These are phyloP conservation scores for Henningerozyma blattae DNA, from an alignment of 805 yeast genomes.

Conservation along the genomic window DNA sequence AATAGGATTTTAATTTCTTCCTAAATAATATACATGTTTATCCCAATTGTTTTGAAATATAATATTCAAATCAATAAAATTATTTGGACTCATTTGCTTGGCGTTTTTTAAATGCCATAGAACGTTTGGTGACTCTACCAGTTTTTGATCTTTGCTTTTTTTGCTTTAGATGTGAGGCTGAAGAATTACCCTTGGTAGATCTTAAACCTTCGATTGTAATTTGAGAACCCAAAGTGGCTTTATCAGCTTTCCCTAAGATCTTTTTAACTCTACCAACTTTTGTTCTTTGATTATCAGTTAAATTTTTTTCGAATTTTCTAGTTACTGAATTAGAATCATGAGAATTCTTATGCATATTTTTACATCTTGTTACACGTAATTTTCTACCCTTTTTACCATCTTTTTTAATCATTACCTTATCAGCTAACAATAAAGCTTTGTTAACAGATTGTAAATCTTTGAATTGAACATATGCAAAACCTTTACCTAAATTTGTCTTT, in stretches of 20 bases:
- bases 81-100: background rate
- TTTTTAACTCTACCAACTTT: constrained; percentile 69
- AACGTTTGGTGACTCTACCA: constrained; percentile 36
- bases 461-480: constrained; percentile 93
- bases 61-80: no score
- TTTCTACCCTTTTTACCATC: constrained; percentile 37
- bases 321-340: constrained; percentile 9
- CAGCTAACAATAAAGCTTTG: constrained; percentile 70
- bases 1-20: no score
- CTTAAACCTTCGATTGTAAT: constrained; percentile 61
- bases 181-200: constrained; percentile 53
- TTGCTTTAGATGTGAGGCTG: constrained; percentile 47
- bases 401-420: constrained; percentile 37
- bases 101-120: constrained; percentile 29
- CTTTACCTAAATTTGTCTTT: constrained; percentile 91
- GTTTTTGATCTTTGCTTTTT: constrained; percentile 34
- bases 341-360: constrained; percentile 25
- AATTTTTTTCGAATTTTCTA: constrained; percentile 13
- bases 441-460: constrained; percentile 59
- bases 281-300: constrained; percentile 61
- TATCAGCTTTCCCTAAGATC: constrained; percentile 69
- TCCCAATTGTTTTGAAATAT: no score
- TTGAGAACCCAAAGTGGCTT: constrained; percentile 49
- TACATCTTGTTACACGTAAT: constrained; percentile 68
- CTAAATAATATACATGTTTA: no score